Percentiles rank a stretch among this genome's conserved stretches.
Conservation (phyloP, 176 grass and related monocot species). For the Avena sativa region DNA sequence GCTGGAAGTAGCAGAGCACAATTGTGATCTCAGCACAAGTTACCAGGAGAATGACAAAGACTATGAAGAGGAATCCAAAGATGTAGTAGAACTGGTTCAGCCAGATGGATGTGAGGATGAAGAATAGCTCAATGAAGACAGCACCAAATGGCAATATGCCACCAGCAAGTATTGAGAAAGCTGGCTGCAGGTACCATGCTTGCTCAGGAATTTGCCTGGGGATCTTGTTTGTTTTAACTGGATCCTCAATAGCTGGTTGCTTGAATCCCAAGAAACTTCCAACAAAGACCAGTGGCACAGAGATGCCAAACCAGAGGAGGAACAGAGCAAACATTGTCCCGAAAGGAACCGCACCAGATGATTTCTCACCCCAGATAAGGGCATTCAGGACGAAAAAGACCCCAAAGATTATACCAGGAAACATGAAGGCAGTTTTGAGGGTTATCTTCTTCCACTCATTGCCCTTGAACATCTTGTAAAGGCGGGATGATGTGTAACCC, state of each 20-base stretch:
- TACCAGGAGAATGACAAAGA: slow-evolving; percentile 74
- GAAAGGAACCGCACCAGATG: slow-evolving; percentile 82
- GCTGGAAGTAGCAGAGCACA: slow-evolving; percentile 86
- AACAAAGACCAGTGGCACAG: slow-evolving; percentile 77
- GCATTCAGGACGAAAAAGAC: slow-evolving; percentile 80
- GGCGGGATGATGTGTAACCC: slow-evolving; percentile 71
- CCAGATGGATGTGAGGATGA: slow-evolving; percentile 83
- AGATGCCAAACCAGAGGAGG: slow-evolving; percentile 81
- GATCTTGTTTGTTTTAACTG: slow-evolving; percentile 82
- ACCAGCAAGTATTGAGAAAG: slow-evolving; percentile 71
- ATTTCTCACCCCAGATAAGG: slow-evolving; percentile 84
- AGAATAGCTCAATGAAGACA: slow-evolving; percentile 88
- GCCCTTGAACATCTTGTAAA: slow-evolving; percentile 89
- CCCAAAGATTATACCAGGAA: slow-evolving; percentile 76
- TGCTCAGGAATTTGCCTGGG: slow-evolving; percentile 79
- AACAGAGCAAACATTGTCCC: slow-evolving; percentile 85
- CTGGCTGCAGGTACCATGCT: slow-evolving; percentile 77
- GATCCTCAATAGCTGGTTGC: slow-evolving; percentile 73
- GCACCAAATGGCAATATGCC: slow-evolving; percentile 77
- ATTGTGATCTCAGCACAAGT: slow-evolving; percentile 79
- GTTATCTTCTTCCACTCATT: slow-evolving; percentile 84
- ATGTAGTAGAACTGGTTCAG: slow-evolving; percentile 87
- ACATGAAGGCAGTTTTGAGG: slow-evolving; percentile 83
- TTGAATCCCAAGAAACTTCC: slow-evolving; percentile 85
- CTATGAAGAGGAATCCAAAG: slow-evolving; percentile 81